These are phyloP conservation scores for Suillus ampliporus DNA, from an alignment of 768 basidiomycete species.

Conservation along the genomic window DNA sequence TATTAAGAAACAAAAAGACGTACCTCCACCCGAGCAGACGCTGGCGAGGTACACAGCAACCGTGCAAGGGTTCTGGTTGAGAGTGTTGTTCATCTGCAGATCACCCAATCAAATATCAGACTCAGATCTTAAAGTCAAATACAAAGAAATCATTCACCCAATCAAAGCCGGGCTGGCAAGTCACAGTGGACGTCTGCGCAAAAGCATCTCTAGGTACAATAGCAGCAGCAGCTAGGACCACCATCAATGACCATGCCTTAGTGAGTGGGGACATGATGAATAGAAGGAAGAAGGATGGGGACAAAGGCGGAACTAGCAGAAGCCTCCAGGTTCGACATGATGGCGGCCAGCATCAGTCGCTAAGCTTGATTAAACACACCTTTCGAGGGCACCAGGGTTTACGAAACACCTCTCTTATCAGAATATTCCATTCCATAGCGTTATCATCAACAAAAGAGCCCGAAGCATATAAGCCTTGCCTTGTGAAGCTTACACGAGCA, in stretches of 20 bases:
- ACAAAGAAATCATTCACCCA: conserved; percentile 32
- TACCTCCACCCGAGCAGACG: conserved; percentile 48
- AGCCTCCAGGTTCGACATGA: too few species aligned
- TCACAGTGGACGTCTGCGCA: conserved; percentile 29
- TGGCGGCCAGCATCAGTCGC: too few species aligned
- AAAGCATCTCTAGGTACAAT: conserved; percentile 22
- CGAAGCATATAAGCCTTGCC: too few species aligned
- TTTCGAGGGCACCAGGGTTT: not conserved
- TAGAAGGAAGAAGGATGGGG: too few species aligned
- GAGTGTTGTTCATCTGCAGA: conserved; percentile 21
- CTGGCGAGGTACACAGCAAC: conserved; percentile 33
- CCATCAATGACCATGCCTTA: too few species aligned
- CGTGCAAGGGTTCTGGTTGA: conserved; percentile 40
- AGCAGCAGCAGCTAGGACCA: conserved; percentile 21
- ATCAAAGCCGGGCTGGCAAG: conserved; percentile 25
- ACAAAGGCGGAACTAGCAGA: too few species aligned
- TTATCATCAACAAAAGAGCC: too few species aligned
- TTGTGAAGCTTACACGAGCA: too few species aligned
- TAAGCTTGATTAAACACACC: not conserved
- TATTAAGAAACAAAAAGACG: conserved; percentile 22
- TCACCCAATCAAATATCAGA: conserved; percentile 1
- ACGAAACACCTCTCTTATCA: not conserved
- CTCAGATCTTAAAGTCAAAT: not conserved
- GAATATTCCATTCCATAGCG: too few species aligned
- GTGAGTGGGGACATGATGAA: too few species aligned